Evolutionary conservation across 163 green algal genomes (phyloP).

Genomic region (Volvox carteri): DNA sequence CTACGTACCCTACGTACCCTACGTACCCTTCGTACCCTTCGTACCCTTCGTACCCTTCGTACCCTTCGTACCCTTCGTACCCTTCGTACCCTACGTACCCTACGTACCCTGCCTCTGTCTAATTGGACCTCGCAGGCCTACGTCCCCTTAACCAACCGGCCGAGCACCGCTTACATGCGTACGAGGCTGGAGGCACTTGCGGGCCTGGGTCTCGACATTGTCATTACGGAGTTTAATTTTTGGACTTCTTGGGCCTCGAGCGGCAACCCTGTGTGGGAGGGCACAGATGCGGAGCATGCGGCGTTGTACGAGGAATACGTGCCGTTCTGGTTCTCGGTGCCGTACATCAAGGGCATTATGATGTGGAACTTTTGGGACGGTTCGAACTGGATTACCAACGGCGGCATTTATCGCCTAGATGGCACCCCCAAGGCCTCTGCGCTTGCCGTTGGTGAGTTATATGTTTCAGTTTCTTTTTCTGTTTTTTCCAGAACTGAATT

Average conservation of each 20-base stretch:
- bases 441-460: not conserved
- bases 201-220: not conserved
- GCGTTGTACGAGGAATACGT: slow-evolving; percentile 13
- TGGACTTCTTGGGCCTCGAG: not conserved
- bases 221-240: slow-evolving; percentile 33
- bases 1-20: too few relatives aligned
- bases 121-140: too few relatives aligned
- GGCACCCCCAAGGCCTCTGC: slow-evolving; percentile 4
- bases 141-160: not conserved
- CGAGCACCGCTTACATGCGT: not conserved
- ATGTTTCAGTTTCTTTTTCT: not conserved
- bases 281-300: not conserved
- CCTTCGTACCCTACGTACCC: too few relatives aligned
- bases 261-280: not conserved
- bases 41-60: too few relatives aligned
- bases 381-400: slow-evolving; percentile 5
- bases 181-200: not conserved
- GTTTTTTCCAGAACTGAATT: not conserved
- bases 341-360: slow-evolving; percentile 24
- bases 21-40: too few relatives aligned
- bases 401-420: not conserved
- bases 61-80: too few relatives aligned
- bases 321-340: not conserved
- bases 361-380: slow-evolving; percentile 17
- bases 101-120: too few relatives aligned